Evolutionary conservation across 768 basidiomycete genomes (phyloP).

Genomic region (Tulasnella sp.): DNA sequence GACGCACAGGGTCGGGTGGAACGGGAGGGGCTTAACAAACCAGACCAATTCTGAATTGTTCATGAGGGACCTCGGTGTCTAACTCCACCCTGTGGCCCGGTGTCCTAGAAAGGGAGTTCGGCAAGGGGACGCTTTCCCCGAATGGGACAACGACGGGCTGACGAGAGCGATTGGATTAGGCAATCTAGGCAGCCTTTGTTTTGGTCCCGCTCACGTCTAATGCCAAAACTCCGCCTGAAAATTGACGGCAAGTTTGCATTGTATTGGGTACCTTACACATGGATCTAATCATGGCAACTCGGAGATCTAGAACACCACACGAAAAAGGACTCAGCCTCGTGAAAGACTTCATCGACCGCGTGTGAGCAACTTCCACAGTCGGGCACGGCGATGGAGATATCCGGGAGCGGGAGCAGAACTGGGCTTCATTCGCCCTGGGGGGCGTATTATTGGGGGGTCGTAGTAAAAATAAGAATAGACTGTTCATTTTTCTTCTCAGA

Average conservation of each 20-base stretch:
- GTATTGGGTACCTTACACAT: not conserved
- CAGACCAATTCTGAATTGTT: slow-evolving; percentile 1
- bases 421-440: slow-evolving; percentile 1
- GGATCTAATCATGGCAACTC: not conserved
- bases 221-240: not conserved
- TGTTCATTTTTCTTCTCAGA: not conserved
- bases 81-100: slow-evolving; percentile 1
- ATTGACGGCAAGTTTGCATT: not conserved
- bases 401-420: not conserved
- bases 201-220: not conserved
- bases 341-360: slow-evolving; percentile 10
- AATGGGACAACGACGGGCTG: not conserved
- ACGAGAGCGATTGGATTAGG: not conserved
- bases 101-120: not conserved
- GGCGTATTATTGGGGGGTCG: not conserved
- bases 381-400: slow-evolving; percentile 9
- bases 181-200: slow-evolving; percentile 13
- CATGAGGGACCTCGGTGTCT: not conserved
- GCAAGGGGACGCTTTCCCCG: not conserved
- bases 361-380: slow-evolving; percentile 9
- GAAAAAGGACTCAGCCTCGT: not conserved
- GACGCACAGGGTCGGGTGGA: slow-evolving; percentile 8
- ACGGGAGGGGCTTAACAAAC: slow-evolving; percentile 6
- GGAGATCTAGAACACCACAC: not conserved
- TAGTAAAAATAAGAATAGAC: not conserved